phyloP scores from a whole-genome alignment of 805 yeast genomes.

The Saccharomycopsis sp. region DNA sequence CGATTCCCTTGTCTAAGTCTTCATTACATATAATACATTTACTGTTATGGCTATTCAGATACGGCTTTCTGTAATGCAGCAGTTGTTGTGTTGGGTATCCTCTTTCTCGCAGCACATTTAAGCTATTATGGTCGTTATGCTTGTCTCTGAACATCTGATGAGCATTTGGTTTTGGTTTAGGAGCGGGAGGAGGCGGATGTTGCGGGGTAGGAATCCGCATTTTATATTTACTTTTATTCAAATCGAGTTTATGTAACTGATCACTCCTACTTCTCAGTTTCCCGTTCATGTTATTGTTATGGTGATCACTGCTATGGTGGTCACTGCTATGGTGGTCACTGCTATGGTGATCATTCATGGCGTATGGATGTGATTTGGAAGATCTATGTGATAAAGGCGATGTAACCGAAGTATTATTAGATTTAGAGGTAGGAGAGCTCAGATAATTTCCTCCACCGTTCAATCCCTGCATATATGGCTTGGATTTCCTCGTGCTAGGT shows the following conservation, averaged over 20 bases:
- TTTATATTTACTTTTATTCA: conserved; percentile 1
- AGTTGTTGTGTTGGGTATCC: not conserved
- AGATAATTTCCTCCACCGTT: not conserved
- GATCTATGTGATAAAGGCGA: not conserved
- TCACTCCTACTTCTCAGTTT: not conserved
- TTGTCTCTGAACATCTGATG: not conserved
- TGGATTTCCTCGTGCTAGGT: not conserved
- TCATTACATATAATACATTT: conserved; percentile 17
- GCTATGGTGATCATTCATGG: not conserved
- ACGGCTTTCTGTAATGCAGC: not conserved
- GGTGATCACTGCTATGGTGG: no score
- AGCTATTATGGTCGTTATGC: not conserved
- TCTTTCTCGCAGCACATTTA: not conserved
- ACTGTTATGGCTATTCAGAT: not conserved
- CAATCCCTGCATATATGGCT: conserved; percentile 3
- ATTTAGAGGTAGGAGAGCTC: not conserved
- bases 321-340: not conserved
- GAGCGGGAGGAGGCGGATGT: not conserved
- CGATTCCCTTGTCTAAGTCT: conserved; percentile 6
- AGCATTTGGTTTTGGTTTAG: not conserved
- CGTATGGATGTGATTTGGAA: not conserved
- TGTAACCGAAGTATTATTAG: not conserved
- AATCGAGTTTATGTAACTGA: not conserved
- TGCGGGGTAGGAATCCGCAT: not conserved
- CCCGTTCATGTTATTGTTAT: not conserved